These are phyloP conservation scores for Speleostelium caveatum DNA, from an alignment of 78 protist species.

Conservation along the genomic window DNA sequence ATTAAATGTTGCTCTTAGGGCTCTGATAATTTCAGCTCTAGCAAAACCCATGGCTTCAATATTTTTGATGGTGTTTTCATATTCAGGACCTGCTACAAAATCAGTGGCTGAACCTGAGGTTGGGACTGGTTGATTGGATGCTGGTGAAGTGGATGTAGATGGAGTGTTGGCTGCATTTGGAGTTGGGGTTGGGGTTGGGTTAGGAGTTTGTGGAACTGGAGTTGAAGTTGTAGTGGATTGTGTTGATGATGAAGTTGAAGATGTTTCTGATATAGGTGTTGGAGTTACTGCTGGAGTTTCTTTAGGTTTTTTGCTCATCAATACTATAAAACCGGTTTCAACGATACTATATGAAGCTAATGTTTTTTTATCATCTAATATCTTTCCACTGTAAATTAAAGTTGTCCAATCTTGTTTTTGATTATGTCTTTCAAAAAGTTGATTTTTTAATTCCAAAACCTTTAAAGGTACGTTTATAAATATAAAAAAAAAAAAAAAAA, in stretches of 20 bases:
- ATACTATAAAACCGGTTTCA: conserved; percentile 82
- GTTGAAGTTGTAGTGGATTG: conserved; percentile 19
- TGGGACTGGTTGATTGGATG: conserved; percentile 31
- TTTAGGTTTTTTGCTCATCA: conserved; percentile 84
- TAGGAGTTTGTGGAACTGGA: conserved; percentile 47
- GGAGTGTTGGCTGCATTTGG: conserved; percentile 63
- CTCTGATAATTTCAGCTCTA: conserved; percentile 71
- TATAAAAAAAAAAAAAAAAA: conserved; percentile 4
- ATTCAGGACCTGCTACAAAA: conserved; percentile 65
- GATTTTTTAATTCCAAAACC: conserved; percentile 69
- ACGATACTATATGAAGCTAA: conserved; percentile 30
- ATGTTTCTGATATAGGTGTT: not conserved
- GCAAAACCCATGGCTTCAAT: conserved; percentile 88
- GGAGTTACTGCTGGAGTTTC: conserved; percentile 55
- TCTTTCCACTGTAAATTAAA: conserved; percentile 83
- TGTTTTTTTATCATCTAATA: conserved; percentile 70
- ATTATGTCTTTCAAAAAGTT: conserved; percentile 51
- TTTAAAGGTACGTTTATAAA: not conserved
- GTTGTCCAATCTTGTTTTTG: conserved; percentile 72
- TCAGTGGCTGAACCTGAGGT: conserved; percentile 33
- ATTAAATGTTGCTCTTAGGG: conserved; percentile 89
- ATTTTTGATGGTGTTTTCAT: conserved; percentile 29
- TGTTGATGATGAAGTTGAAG: conserved; percentile 38
- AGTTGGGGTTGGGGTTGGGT: conserved; percentile 62
- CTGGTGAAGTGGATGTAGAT: conserved; percentile 31